Evolutionary conservation across 208 protist species (phyloP).

Genomic region (Crithidia thermophila): DNA sequence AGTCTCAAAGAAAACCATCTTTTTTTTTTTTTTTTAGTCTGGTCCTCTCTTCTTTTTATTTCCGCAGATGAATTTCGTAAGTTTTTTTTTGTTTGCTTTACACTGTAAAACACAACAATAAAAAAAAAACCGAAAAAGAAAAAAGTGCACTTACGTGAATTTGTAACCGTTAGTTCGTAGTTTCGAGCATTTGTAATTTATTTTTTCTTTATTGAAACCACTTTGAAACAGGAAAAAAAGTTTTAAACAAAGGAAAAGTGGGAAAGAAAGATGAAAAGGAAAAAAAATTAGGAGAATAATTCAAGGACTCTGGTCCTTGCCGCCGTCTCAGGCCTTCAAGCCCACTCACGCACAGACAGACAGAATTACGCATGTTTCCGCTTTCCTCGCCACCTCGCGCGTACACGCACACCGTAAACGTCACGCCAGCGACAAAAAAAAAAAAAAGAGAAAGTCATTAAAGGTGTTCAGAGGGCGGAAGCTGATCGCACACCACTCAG

Average conservation of each 20-base stretch:
- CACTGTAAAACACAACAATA: neutral
- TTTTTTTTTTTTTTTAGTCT: too few species aligned
- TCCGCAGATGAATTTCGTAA: too few species aligned
- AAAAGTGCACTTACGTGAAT: neutral
- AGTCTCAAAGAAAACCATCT: too few species aligned
- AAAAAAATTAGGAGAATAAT: neutral
- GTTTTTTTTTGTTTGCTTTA: too few species aligned
- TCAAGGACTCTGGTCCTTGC: neutral
- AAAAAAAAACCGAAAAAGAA: constrained; percentile 2
- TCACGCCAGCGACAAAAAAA: neutral
- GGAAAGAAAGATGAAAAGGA: neutral
- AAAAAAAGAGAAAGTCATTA: neutral
- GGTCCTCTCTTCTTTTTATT: too few species aligned
- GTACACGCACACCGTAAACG: neutral
- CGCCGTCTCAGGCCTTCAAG: constrained; percentile 4
- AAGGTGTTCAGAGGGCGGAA: too few species aligned
- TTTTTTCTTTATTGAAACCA: neutral
- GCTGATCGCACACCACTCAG: too few species aligned
- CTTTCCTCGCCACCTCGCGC: too few species aligned
- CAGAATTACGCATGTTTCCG: neutral
- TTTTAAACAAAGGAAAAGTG: neutral
- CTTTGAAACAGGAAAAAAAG: neutral
- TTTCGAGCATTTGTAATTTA: neutral
- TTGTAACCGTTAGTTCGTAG: neutral
- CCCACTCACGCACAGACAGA: constrained; percentile 13